Evolutionary conservation across 768 basidiomycete species (phyloP), one percentile per base, ranked within the genome.

Genomic region (Termitomyces titanicus): DNA sequence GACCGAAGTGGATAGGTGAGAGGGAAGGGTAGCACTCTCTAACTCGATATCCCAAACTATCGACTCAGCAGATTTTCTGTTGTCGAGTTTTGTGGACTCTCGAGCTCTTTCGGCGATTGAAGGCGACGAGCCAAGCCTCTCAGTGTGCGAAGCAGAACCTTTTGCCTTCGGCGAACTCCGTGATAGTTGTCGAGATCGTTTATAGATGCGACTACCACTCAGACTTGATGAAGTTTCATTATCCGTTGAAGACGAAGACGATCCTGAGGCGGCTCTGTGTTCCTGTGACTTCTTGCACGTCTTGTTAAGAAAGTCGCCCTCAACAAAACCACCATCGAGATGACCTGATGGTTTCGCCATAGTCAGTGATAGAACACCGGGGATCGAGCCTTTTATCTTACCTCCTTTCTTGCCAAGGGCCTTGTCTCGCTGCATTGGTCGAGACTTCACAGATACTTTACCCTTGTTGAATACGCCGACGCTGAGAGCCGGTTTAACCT

Each of bases 391-490:
- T 5, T 25, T 8, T 54, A 25, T 39, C 60, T 57, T 57, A 55
- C 74, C 67, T 67, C 64, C 68, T 54, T 66, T 69, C 49, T 51
- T 51, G 53, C 53, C 42, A 18, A 24, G 39, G 49, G 54, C 61
- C 53, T 59, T 59, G 29, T 64, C 44, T 64, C 31, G 40, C 11
- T 38, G 22, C 24, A 60, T 56, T 11, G 63, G 33, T 25, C 43
- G 42, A 53, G 75, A 68, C 54, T 74, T 78, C 6, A 63, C 63
- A 0, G 87, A 89, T 15, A 84, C 82, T 61, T 77, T 86, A 1
- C 87, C 87, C 67, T 81, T 86, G 59, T 72, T 78, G 59, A 88
- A 87, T 1, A 88, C 81, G 1, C 87, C 87, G 25, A 75, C 60
- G 51, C 63, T 70, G n/a, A 69, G 58, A 5, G 70, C 61, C 12